Evolutionary conservation across 164 flowering plant genomes (phyloP), one percentile per base, ranked within the genome.

Genomic region (Aristolochia contorta): DNA sequence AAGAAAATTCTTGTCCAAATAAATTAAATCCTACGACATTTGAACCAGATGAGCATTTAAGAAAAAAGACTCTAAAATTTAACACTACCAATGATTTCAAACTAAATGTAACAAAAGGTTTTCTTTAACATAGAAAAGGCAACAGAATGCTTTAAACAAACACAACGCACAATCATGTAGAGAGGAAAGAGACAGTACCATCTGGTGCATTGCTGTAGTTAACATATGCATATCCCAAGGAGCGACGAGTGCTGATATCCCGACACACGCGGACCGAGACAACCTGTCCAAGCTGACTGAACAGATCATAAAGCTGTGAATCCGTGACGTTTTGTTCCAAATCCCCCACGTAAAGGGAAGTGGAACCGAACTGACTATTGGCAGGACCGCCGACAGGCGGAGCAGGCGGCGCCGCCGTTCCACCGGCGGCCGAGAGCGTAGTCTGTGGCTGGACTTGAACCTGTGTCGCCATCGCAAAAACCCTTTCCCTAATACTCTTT

Each of bases 171-270:
- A 37, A 37, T 37, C 43, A 6, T 4, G n/a, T 18, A 48, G n/a
- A 19, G 14, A 22, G 33, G 21, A 18, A 46, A 23, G 9, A 33
- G 10, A 33, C 64, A 84, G 50, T 24, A 86, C 91, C 93, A 67
- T 89, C 96, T 54, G 77, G 84, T 49, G 86, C 68, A 60, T 66
- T 80, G 74, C 65, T 72, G 47, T 72, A 90, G 62, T 90, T 87
- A 24, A 90, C 92, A 65, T 87, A 90, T 37, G 90, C 97, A 57
- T 90, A 90, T 54, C 97, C 97, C 12, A 90, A 88, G 21, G 92
- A 87, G 16, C 84, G 70, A 18, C 87, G 62, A 9, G 95, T 81
- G 68, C 69, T 77, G 65, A 84, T 32, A 74, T 87, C 97, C 69
- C 90, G 72, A 63, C 95, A 90, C 33, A 90, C 89, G 61, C 92